Percentiles rank a stretch among this genome's conserved stretches.
These are phyloP conservation scores for Echinochloa phyllopogon DNA, from an alignment of 176 grass and related monocot genomes.

Conservation along the genomic window DNA sequence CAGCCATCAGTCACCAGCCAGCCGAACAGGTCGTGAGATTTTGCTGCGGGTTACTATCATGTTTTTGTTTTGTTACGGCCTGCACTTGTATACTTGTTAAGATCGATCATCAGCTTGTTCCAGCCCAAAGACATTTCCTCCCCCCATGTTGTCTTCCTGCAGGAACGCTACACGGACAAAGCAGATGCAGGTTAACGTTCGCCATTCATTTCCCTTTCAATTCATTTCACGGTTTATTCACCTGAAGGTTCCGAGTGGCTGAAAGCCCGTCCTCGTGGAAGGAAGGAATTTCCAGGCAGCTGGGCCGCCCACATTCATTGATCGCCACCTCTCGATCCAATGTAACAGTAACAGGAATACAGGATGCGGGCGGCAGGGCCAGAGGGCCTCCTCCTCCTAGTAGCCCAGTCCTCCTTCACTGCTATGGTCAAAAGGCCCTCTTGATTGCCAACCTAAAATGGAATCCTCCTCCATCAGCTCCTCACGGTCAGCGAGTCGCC, in stretches of 20 bases:
- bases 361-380: too few relatives aligned
- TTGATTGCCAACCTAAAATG: not conserved
- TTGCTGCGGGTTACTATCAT: too few relatives aligned
- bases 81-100: not conserved
- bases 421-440: not conserved
- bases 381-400: too few relatives aligned
- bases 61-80: not conserved
- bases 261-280: not conserved
- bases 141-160: not conserved
- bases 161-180: not conserved
- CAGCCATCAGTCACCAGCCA: too few relatives aligned
- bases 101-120: not conserved
- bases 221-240: too few relatives aligned
- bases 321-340: too few relatives aligned
- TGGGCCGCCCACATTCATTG: not conserved
- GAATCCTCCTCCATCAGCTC: not conserved
- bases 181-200: not conserved
- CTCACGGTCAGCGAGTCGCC: not conserved
- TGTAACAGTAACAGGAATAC: too few relatives aligned
- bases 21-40: too few relatives aligned
- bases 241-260: too few relatives aligned
- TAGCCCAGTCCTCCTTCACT: not conserved
- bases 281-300: not conserved
- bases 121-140: not conserved
- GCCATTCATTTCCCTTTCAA: not conserved